Conservation (phyloP, 2,329 filamentous ascomycete genomes). For the Neofusicoccum parvum region DNA sequence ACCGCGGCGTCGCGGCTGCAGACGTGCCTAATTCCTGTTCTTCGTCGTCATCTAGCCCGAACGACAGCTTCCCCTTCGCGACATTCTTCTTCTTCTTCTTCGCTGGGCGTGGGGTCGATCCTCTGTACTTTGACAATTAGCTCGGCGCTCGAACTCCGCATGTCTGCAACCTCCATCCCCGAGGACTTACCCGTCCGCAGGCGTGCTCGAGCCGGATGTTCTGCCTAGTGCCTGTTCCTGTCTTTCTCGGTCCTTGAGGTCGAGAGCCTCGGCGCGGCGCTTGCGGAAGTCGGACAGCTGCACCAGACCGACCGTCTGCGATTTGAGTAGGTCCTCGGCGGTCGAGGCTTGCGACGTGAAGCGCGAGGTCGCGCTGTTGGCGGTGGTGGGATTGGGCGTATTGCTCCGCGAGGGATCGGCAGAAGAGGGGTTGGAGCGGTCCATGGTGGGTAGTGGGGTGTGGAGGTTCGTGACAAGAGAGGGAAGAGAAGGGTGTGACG, state of each 20-base stretch:
- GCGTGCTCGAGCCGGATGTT: constrained; percentile 55
- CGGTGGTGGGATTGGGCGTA: constrained; percentile 43
- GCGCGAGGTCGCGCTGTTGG: constrained; percentile 48
- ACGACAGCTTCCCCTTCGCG: constrained; percentile 66
- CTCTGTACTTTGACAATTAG: constrained; percentile 63
- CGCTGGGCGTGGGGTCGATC: constrained; percentile 52
- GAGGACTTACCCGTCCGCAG: constrained; percentile 60
- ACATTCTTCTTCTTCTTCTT: constrained; percentile 63
- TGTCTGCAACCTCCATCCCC: too few relatives aligned
- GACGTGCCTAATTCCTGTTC: constrained; percentile 52
- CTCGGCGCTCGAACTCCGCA: constrained; percentile 23
- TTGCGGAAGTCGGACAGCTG: constrained; percentile 94
- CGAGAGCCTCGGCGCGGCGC: constrained; percentile 88
- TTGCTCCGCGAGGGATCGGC: constrained; percentile 38
- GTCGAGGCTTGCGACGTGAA: constrained; percentile 78
- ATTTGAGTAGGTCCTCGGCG: constrained; percentile 79
- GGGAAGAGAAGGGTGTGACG: background rate
- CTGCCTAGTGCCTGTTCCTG: constrained; percentile 61
- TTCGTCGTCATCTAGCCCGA: constrained; percentile 67
- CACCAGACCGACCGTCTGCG: constrained; percentile 87
- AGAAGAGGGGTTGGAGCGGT: constrained; percentile 27
- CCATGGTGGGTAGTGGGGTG: constrained; percentile 22
- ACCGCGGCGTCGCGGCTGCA: constrained; percentile 41
- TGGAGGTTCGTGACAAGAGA: background rate
- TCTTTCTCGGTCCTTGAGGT: constrained; percentile 82